These are phyloP conservation scores for Candida albicans DNA, from an alignment of 1,139 yeast genomes.

Conservation along the genomic window DNA sequence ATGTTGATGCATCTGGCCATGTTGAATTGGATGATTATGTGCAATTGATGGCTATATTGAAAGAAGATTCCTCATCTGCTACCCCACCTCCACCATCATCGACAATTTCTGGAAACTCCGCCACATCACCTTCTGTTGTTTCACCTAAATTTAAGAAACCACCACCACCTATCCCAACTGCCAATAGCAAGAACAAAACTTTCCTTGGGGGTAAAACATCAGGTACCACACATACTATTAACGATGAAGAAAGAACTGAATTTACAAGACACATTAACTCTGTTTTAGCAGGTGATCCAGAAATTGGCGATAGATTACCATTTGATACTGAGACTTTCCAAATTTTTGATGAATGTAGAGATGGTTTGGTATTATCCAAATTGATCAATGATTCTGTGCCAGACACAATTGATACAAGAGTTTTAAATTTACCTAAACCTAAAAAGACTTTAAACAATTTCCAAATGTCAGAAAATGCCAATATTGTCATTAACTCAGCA, in stretches of 20 bases:
- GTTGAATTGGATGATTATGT: conserved; percentile 96
- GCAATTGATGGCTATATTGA: conserved; percentile 73
- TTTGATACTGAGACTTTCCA: conserved; percentile 94
- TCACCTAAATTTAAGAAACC: conserved; percentile 21
- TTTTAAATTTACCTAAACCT: conserved; percentile 76
- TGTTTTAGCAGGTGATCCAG: conserved; percentile 86
- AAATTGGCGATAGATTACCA: conserved; percentile 83
- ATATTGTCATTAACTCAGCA: conserved; percentile 95
- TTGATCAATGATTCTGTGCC: conserved; percentile 97
- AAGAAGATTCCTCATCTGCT: conserved; percentile 38
- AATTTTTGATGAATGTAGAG: conserved; percentile 94
- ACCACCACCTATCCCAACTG: conserved; percentile 45
- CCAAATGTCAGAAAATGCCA: conserved; percentile 95
- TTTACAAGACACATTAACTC: conserved; percentile 94
- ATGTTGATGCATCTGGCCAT: conserved; percentile 95
- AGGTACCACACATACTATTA: conserved; percentile 95
- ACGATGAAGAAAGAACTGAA: conserved; percentile 95
- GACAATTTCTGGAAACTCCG: conserved; percentile 16
- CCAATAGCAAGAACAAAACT: conserved; percentile 64
- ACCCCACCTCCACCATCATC: conserved; percentile 20
- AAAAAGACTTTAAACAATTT: conserved; percentile 85
- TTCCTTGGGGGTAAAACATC: conserved; percentile 77
- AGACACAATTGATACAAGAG: conserved; percentile 97
- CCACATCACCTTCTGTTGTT: conserved; percentile 20
- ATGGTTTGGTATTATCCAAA: conserved; percentile 89